Conservation (phyloP, 805 yeast species). For the Barnettozyma populi region DNA sequence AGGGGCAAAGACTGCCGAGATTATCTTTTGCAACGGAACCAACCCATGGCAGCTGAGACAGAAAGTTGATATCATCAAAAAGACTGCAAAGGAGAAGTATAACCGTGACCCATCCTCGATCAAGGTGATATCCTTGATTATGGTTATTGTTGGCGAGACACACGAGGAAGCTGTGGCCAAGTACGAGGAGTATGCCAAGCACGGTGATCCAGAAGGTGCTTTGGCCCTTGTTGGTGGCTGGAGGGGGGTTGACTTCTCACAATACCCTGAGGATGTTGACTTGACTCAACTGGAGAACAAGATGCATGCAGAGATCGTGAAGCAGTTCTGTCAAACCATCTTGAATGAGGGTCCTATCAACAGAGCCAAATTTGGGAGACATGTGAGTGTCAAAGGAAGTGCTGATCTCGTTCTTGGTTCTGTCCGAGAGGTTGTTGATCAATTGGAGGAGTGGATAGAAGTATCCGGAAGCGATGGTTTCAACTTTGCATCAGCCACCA, state of each 20-base stretch:
- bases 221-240: slow-evolving; percentile 41
- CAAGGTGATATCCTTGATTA: slow-evolving; percentile 34
- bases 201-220: slow-evolving; percentile 39
- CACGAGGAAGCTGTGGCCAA: slow-evolving; percentile 37
- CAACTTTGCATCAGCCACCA: slow-evolving; percentile 32
- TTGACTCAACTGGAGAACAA: slow-evolving; percentile 27
- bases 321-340: slow-evolving; percentile 12
- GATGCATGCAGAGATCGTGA: slow-evolving; percentile 28
- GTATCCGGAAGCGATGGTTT: slow-evolving; percentile 38
- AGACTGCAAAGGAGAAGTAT: slow-evolving; percentile 28
- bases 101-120: slow-evolving; percentile 33
- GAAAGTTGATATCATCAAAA: slow-evolving; percentile 28
- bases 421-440: slow-evolving; percentile 33
- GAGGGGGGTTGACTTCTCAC: slow-evolving; percentile 37
- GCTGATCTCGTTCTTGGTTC: slow-evolving; percentile 30
- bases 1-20: slow-evolving; percentile 41
- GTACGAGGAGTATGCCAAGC: slow-evolving; percentile 26
- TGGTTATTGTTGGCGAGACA: slow-evolving; percentile 35
- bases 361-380: slow-evolving; percentile 24
- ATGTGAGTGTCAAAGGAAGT: slow-evolving; percentile 21
- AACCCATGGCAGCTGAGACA: slow-evolving; percentile 28
- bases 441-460: slow-evolving; percentile 33
- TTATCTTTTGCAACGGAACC: slow-evolving; percentile 34
- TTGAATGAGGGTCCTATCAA: slow-evolving; percentile 26
- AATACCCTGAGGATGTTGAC: slow-evolving; percentile 34